phyloP scores from a whole-genome alignment of 176 grass and related monocot genomes.

The Oryza longistaminata region DNA sequence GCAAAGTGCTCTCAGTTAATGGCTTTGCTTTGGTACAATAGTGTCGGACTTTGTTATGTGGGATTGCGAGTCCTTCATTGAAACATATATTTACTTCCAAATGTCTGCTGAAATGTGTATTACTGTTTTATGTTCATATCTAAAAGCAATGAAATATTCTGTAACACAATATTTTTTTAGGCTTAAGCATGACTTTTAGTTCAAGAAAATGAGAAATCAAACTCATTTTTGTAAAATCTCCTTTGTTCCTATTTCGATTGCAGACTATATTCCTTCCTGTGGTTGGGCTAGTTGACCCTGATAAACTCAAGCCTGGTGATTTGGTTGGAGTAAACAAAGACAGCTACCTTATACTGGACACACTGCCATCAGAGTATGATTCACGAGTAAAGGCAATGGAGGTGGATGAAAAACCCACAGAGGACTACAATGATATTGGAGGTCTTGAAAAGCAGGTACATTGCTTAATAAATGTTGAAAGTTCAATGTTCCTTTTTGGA shows the following conservation, averaged over 20 bases:
- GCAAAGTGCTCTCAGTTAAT: not conserved
- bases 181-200: not conserved
- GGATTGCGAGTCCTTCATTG: not conserved
- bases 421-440: constrained; percentile 97
- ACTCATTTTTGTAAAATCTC: not conserved
- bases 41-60: not conserved
- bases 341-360: constrained; percentile 91
- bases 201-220: not conserved
- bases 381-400: constrained; percentile 94
- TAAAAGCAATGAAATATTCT: not conserved
- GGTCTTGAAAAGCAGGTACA: constrained; percentile 93
- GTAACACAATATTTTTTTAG: not conserved
- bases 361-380: constrained; percentile 89
- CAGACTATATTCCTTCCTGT: constrained; percentile 97
- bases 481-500: not conserved
- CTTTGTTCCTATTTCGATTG: not conserved
- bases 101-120: not conserved
- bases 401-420: constrained; percentile 93
- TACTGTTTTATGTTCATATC: not conserved
- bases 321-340: constrained; percentile 96
- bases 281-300: constrained; percentile 86
- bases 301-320: constrained; percentile 88
- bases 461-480: not conserved
- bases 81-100: not conserved
- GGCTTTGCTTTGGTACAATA: not conserved